These are phyloP conservation scores for Dothistroma pini DNA, from an alignment of 2,329 filamentous ascomycete genomes.

Conservation along the genomic window DNA sequence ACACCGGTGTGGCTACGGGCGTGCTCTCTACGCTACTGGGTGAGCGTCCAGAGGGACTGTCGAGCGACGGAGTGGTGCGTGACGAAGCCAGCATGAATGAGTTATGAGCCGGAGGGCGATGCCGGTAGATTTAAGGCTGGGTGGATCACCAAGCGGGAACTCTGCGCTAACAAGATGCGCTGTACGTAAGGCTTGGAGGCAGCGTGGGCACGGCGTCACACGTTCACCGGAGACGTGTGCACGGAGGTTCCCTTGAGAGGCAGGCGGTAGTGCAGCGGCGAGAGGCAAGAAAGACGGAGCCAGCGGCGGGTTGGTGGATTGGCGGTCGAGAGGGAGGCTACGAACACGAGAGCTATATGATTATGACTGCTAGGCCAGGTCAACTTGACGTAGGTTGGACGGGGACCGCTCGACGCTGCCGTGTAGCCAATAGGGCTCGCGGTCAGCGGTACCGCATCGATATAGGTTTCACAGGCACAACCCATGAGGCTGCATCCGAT, in stretches of 20 bases:
- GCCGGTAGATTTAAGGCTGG: slow-evolving; percentile 12
- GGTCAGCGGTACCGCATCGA: slow-evolving; percentile 4
- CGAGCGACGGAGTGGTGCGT: slow-evolving; percentile 18
- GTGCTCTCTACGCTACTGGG: slow-evolving; percentile 29
- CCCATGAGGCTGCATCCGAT: slow-evolving; percentile 8
- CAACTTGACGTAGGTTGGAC: slow-evolving; percentile 10
- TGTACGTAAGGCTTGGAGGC: slow-evolving; percentile 7
- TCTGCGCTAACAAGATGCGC: slow-evolving; percentile 4
- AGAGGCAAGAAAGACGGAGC: background rate
- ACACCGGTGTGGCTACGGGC: slow-evolving; percentile 26
- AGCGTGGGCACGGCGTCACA: background rate
- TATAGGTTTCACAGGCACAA: slow-evolving; percentile 4
- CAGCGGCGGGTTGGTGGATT: background rate
- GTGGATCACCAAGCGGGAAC: slow-evolving; percentile 8
- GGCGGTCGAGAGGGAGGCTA: background rate
- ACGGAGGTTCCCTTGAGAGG: background rate
- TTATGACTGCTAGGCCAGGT: slow-evolving; percentile 6
- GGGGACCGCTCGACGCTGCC: background rate
- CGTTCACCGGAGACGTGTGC: slow-evolving; percentile 1
- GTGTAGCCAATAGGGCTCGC: slow-evolving; percentile 5
- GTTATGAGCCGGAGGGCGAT: slow-evolving; percentile 6
- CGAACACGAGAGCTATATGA: slow-evolving; percentile 8
- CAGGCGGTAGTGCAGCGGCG: background rate
- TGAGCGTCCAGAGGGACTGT: slow-evolving; percentile 16
- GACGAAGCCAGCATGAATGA: slow-evolving; percentile 9